phyloP scores from a whole-genome alignment of 2,329 filamentous ascomycete genomes.

The Plenodomus lindquistii region DNA sequence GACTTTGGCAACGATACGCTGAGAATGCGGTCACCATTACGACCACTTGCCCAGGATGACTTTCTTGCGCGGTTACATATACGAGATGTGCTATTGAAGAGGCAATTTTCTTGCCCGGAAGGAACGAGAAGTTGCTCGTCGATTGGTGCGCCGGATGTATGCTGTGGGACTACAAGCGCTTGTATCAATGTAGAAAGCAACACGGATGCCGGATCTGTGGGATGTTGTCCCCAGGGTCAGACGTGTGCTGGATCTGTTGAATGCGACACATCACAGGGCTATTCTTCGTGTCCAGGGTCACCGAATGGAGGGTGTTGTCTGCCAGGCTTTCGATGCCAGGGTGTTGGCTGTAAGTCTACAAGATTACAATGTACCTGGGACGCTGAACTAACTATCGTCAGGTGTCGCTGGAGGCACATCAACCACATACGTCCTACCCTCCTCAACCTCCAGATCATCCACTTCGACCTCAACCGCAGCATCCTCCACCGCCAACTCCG shows the following conservation, averaged over 20 bases:
- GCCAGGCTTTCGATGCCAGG: slow-evolving; percentile 69
- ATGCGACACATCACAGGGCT: slow-evolving; percentile 61
- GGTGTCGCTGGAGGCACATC: slow-evolving; percentile 38
- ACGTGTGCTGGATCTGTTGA: slow-evolving; percentile 67
- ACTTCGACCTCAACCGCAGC: slow-evolving; percentile 27
- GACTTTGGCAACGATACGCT: slow-evolving; percentile 24
- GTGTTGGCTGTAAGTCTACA: slow-evolving; percentile 66
- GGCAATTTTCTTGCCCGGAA: slow-evolving; percentile 67
- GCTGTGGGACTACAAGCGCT: slow-evolving; percentile 67
- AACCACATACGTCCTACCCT: slow-evolving; percentile 33
- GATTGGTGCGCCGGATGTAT: slow-evolving; percentile 71
- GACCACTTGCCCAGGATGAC: slow-evolving; percentile 31
- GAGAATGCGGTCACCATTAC: slow-evolving; percentile 29
- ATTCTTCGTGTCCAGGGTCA: slow-evolving; percentile 66
- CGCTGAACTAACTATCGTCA: slow-evolving; percentile 12
- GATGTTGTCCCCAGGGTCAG: slow-evolving; percentile 71
- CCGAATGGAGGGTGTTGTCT: slow-evolving; percentile 78
- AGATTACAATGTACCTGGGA: not conserved
- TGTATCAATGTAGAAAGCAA: slow-evolving; percentile 57
- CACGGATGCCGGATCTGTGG: slow-evolving; percentile 69
- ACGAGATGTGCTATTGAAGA: slow-evolving; percentile 50
- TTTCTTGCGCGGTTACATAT: slow-evolving; percentile 43
- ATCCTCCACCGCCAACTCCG: slow-evolving; percentile 44
- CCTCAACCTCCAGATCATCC: slow-evolving; percentile 25
- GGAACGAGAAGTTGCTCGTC: slow-evolving; percentile 67